Evolutionary conservation across 1,284 basidiomycete genomes (phyloP).

Genomic region (Apiotrichum siamense): DNA sequence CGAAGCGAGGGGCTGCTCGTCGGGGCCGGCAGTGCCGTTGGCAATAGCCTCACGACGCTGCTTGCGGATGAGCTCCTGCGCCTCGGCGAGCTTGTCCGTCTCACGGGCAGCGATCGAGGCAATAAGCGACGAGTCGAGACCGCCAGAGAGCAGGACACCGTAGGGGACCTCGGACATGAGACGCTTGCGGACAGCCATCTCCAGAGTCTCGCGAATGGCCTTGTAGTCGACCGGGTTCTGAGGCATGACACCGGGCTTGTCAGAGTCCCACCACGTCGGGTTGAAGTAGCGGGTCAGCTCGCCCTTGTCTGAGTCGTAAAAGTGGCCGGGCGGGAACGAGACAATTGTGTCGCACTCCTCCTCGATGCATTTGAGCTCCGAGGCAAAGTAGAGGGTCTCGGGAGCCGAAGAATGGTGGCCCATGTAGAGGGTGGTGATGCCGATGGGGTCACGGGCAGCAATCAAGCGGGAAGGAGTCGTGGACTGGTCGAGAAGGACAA

Average conservation of each 20-base stretch:
- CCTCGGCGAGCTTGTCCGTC: slow-evolving; percentile 82
- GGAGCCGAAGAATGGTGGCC: slow-evolving; percentile 83
- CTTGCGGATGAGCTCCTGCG: slow-evolving; percentile 66
- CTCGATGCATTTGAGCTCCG: slow-evolving; percentile 88
- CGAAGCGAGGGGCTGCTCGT: slow-evolving; percentile 62
- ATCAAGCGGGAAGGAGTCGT: slow-evolving; percentile 83
- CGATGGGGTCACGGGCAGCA: slow-evolving; percentile 94
- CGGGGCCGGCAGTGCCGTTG: slow-evolving; percentile 28
- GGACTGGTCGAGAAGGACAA: slow-evolving; percentile 89
- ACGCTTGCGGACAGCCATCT: slow-evolving; percentile 88
- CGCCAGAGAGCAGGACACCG: slow-evolving; percentile 91
- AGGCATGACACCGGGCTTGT: slow-evolving; percentile 58
- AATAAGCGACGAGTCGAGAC: slow-evolving; percentile 92
- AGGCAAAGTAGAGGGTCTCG: slow-evolving; percentile 84
- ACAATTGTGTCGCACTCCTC: slow-evolving; percentile 93
- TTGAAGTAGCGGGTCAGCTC: slow-evolving; percentile 75
- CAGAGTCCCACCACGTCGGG: slow-evolving; percentile 81
- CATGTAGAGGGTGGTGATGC: slow-evolving; percentile 97
- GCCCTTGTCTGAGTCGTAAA: slow-evolving; percentile 75
- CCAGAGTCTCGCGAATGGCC: slow-evolving; percentile 71
- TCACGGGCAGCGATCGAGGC: slow-evolving; percentile 95
- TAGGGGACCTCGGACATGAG: slow-evolving; percentile 98
- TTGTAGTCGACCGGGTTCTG: slow-evolving; percentile 63
- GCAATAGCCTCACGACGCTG: slow-evolving; percentile 40
- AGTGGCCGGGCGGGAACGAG: slow-evolving; percentile 94